These are phyloP conservation scores for Parafenestella ontariensis DNA, from an alignment of 2,329 filamentous ascomycete species.

Conservation along the genomic window DNA sequence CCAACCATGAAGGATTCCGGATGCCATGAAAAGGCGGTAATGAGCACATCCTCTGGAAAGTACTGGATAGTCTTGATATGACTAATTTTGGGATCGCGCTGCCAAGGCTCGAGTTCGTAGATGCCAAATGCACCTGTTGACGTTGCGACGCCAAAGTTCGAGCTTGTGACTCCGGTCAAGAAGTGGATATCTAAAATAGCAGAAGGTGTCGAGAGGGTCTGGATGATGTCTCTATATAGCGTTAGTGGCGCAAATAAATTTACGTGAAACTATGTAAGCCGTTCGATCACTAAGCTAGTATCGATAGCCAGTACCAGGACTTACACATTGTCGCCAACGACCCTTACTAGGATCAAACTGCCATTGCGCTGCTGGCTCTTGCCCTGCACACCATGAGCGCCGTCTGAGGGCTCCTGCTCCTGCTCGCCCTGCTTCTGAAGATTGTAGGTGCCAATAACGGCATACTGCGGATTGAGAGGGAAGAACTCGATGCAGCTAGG, in stretches of 20 bases:
- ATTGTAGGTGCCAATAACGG: constrained; percentile 86
- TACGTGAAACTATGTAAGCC: background rate
- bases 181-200: constrained; percentile 90
- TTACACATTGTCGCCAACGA: constrained; percentile 65
- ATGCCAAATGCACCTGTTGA: constrained; percentile 76
- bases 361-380: constrained; percentile 72
- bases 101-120: constrained; percentile 58
- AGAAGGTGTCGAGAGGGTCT: constrained; percentile 69
- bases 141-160: constrained; percentile 75
- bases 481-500: constrained; percentile 82
- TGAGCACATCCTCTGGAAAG: constrained; percentile 66
- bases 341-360: constrained; percentile 71
- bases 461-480: constrained; percentile 65
- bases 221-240: constrained; percentile 51
- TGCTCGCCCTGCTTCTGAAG: constrained; percentile 64
- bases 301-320: constrained; percentile 31
- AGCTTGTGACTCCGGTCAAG: constrained; percentile 55
- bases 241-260: background rate
- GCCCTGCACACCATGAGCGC: constrained; percentile 24
- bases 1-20: constrained; percentile 66
- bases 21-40: constrained; percentile 78
- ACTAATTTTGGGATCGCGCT: constrained; percentile 18
- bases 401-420: constrained; percentile 22
- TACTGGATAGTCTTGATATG: constrained; percentile 55
- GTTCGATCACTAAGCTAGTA: background rate